Evolutionary conservation across 2,329 filamentous ascomycete species (phyloP).

Genomic region (Diaporthe aspalathi): DNA sequence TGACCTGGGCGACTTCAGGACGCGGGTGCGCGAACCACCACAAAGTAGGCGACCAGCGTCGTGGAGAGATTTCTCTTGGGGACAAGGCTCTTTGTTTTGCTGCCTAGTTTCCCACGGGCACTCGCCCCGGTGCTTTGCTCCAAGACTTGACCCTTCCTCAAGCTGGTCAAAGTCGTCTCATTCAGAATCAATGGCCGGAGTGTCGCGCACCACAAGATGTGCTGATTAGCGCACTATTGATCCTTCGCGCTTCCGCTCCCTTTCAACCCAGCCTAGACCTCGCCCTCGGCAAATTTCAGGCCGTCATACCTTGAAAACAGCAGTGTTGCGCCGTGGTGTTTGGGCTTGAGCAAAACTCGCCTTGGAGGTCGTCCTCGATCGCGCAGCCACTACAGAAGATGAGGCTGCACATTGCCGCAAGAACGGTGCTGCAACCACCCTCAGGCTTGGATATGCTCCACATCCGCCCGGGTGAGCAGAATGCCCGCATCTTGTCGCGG

Average conservation of each 20-base stretch:
- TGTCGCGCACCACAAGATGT: background rate
- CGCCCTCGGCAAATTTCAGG: background rate
- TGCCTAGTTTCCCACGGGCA: background rate
- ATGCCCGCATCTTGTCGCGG: background rate
- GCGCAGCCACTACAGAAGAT: background rate
- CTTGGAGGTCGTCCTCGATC: background rate
- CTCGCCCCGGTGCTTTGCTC: background rate
- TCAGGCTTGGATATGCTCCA: background rate
- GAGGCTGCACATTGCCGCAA: slow-evolving; percentile 11
- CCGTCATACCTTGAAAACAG: background rate
- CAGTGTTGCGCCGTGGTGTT: background rate
- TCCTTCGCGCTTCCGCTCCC: background rate
- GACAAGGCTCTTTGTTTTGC: background rate
- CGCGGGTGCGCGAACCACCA: slow-evolving; percentile 2
- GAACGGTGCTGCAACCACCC: background rate
- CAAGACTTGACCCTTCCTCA: background rate
- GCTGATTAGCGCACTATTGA: slow-evolving; percentile 6
- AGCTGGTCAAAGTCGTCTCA: background rate
- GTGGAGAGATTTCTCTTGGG: background rate
- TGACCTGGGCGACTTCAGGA: too few species aligned
- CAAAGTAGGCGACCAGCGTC: background rate
- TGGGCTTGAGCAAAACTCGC: background rate
- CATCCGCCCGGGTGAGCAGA: background rate
- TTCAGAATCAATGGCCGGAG: background rate
- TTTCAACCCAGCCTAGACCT: background rate